Evolutionary conservation across 305 asterid species (phyloP), one percentile per base, ranked within the genome.

Genomic region (Solanum hybrid): DNA sequence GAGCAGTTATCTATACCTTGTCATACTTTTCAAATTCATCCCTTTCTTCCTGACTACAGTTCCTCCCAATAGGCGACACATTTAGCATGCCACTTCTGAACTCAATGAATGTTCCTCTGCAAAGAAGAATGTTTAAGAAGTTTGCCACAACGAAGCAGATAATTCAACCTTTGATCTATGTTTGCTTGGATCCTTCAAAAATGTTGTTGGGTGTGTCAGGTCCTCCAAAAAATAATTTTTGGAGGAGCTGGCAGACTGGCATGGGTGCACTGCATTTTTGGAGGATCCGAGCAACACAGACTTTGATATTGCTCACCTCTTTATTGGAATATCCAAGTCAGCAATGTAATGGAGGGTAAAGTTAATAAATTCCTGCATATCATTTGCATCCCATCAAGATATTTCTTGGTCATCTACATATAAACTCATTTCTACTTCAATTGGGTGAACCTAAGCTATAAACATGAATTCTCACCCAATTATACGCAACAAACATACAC

Each of bases 11-110:
- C 12, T 17, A 71, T 94, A 97, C 99, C 99, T 97, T 97, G 92
- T 97, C 99, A 92, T 96, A 97, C 91, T 95, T 93, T 89, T 97
- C 99, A 77, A 97, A 97, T 93, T 96, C 98, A 35, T 96, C 99
- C 88, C 99, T 90, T 90, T 97, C 98, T 93, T 96, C 99, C 92
- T 96, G 99, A 87, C 99, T 97, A 93, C 99, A 97, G 93, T 96
- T 97, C 92, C 99, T 94, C 88, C 99, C 99, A 35, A 97, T 96
- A 81, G 99, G 99, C 20, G 98, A 97, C 66, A 97, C 98, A 89
- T 97, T 97, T 90, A 97, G 93, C 99, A 97, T 96, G 89, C 99
- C 99, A 92, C 96, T 97, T 87, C 99, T 96, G 85, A 97, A 97
- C 93, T 97, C 99, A 71, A 97, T 94, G 90, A 97, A 97, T 75